Evolutionary conservation across 1,284 basidiomycete genomes (phyloP).

Genomic region (Bondarzewia mesenterica): DNA sequence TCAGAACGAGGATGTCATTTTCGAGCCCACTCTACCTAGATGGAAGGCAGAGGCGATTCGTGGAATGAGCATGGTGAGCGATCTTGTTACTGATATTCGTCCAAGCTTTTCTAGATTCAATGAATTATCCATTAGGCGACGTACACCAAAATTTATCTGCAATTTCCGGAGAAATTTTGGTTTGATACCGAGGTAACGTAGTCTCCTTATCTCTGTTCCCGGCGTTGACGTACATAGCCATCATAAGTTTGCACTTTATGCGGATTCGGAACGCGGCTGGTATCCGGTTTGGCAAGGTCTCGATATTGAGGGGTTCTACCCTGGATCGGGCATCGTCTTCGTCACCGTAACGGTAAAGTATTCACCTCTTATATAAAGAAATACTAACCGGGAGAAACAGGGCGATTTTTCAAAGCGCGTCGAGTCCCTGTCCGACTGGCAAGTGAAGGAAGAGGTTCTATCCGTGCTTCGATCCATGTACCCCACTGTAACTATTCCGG

Average conservation of each 20-base stretch:
- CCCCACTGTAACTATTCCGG: conserved; percentile 26
- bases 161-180: conserved; percentile 63
- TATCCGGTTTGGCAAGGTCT: conserved; percentile 69
- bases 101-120: neutral
- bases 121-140: conserved; percentile 34
- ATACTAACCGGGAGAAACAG: conserved; percentile 27
- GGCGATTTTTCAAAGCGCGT: conserved; percentile 55
- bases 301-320: conserved; percentile 51
- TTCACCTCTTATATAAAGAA: neutral
- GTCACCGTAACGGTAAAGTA: conserved; percentile 55
- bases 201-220: neutral
- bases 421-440: conserved; percentile 38
- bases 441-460: conserved; percentile 48
- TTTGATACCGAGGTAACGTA: conserved; percentile 50
- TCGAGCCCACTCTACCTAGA: conserved; percentile 44
- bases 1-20: conserved; percentile 52
- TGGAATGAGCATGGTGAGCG: conserved; percentile 51
- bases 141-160: conserved; percentile 67
- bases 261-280: conserved; percentile 51
- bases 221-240: neutral
- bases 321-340: conserved; percentile 53
- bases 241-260: conserved; percentile 56
- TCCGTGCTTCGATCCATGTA: conserved; percentile 50
- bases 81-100: neutral
- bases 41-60: conserved; percentile 64